Evolutionary conservation across 2,329 filamentous ascomycete species (phyloP).

Genomic region (Beauveria asiatica): DNA sequence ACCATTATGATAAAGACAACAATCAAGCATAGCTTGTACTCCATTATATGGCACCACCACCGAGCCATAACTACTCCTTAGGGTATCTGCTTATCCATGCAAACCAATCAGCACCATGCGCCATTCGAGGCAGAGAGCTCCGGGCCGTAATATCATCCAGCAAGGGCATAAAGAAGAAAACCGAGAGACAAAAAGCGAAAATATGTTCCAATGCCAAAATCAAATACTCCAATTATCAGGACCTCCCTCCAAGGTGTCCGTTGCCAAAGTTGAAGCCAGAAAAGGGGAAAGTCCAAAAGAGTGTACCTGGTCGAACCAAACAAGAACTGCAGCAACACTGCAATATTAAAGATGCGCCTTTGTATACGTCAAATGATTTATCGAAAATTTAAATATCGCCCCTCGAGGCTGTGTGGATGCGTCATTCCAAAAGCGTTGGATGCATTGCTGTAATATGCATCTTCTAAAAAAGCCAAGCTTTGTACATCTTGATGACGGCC

Average conservation of each 20-base stretch:
- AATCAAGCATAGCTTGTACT: slow-evolving; percentile 5
- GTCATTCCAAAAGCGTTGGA: slow-evolving; percentile 13
- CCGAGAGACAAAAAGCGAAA: not conserved
- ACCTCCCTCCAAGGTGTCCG: not conserved
- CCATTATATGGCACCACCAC: not conserved
- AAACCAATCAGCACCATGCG: slow-evolving; percentile 1
- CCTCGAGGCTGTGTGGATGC: slow-evolving; percentile 3
- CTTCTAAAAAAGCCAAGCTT: slow-evolving; percentile 8
- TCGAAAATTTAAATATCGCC: slow-evolving; percentile 12
- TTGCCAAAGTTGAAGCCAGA: slow-evolving; percentile 10
- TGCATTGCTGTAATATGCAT: slow-evolving; percentile 11
- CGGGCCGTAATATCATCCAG: not conserved
- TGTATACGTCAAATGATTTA: slow-evolving; percentile 2
- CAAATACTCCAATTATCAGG: slow-evolving; percentile 9
- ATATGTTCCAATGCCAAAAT: slow-evolving; percentile 9
- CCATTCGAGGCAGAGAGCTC: not conserved
- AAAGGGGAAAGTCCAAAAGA: not conserved
- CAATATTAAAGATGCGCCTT: not conserved
- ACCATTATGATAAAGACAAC: slow-evolving; percentile 4
- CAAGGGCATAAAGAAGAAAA: not conserved
- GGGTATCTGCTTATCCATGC: slow-evolving; percentile 7
- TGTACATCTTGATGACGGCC: slow-evolving; percentile 3
- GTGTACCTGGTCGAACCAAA: not conserved
- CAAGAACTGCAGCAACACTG: not conserved
- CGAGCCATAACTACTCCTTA: not conserved